Evolutionary conservation across 208 protist species (phyloP).

Genomic region (Trypanosoma rangeli): DNA sequence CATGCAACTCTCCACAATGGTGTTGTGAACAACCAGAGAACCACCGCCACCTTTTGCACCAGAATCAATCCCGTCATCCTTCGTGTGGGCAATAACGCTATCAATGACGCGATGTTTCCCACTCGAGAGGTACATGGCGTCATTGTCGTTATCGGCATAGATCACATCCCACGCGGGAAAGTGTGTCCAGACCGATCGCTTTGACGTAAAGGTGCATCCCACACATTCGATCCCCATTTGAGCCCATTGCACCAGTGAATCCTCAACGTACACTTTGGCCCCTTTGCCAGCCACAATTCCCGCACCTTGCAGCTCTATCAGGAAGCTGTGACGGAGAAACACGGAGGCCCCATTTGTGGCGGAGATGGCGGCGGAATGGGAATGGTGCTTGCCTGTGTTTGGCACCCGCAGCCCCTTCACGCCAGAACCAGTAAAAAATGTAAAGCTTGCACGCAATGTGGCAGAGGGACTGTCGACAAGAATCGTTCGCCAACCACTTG

Average conservation of each 20-base stretch:
- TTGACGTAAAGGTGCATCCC: constrained; percentile 20
- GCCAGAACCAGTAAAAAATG: constrained; percentile 28
- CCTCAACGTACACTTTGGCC: constrained; percentile 13
- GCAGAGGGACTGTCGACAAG: constrained; percentile 11
- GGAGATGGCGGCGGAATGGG: constrained; percentile 30
- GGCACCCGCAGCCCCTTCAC: constrained; percentile 1
- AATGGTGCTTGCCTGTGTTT: constrained; percentile 29
- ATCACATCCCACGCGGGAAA: constrained; percentile 24
- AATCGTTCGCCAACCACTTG: constrained; percentile 25
- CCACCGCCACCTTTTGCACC: constrained; percentile 24
- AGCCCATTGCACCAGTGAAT: constrained; percentile 30
- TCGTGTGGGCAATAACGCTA: constrained; percentile 33
- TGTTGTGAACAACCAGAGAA: constrained; percentile 24
- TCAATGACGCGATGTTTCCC: constrained; percentile 29
- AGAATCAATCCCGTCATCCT: constrained; percentile 39
- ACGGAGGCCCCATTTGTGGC: constrained; percentile 14
- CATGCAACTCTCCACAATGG: constrained; percentile 35
- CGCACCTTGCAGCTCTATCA: constrained; percentile 26
- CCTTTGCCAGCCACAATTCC: constrained; percentile 25
- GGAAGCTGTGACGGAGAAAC: constrained; percentile 12
- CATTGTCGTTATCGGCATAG: constrained; percentile 32
- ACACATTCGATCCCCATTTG: constrained; percentile 32
- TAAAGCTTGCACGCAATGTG: background rate
- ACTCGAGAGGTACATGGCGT: constrained; percentile 37
- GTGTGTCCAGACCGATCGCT: constrained; percentile 28